Conservation (phyloP, 1,139 yeast genomes). For the Yamadazyma sp. region DNA sequence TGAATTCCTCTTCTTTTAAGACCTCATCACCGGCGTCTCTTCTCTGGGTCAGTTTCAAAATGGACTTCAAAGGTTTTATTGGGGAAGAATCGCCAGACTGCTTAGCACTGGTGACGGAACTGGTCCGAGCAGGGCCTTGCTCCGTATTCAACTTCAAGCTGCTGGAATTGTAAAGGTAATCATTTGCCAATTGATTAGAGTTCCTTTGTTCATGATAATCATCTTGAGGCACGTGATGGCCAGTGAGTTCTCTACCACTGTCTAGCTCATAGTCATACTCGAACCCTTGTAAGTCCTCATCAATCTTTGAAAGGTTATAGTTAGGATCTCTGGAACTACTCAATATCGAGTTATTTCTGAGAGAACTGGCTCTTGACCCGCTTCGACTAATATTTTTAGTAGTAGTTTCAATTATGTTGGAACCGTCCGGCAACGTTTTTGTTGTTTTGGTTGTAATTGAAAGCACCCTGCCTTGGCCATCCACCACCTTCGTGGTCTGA, state of each 20-base stretch:
- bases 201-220: not conserved
- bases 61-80: slow-evolving; percentile 34
- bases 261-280: slow-evolving; percentile 43
- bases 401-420: slow-evolving; percentile 46
- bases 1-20: not conserved
- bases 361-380: slow-evolving; percentile 35
- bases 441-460: slow-evolving; percentile 46
- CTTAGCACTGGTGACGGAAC: slow-evolving; percentile 8
- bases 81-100: slow-evolving; percentile 12
- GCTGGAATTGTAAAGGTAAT: slow-evolving; percentile 11
- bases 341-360: slow-evolving; percentile 26
- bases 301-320: slow-evolving; percentile 39
- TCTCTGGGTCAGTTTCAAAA: slow-evolving; percentile 30
- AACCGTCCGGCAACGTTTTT: slow-evolving; percentile 44
- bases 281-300: slow-evolving; percentile 46
- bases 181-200: slow-evolving; percentile 7
- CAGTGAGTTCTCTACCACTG: slow-evolving; percentile 7
- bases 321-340: slow-evolving; percentile 16
- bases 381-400: slow-evolving; percentile 43
- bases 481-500: slow-evolving; percentile 47
- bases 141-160: slow-evolving; percentile 11
- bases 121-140: slow-evolving; percentile 6
- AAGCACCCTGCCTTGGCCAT: slow-evolving; percentile 41
- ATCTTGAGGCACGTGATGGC: not conserved
- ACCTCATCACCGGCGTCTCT: not conserved